These are phyloP conservation scores for Citrus sinensis DNA, from an alignment of 345 rosid genomes.

Conservation along the genomic window DVS_A1.0 CM039167.1:5915001-5915500, in stretches of 20 bases:
- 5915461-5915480: neutral
- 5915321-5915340: constrained; percentile 88
- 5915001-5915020: neutral
- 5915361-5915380: neutral
- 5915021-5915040: neutral
- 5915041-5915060: neutral
- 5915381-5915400: neutral
- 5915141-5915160: constrained; percentile 84
- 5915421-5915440: too few relatives aligned
- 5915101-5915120: neutral
- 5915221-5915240: neutral
- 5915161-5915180: constrained; percentile 97
- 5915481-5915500: neutral
- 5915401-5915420: neutral
- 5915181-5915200: constrained; percentile 87
- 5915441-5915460: neutral
- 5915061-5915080: neutral
- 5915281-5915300: constrained; percentile 35
- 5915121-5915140: constrained; percentile 50
- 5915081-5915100: neutral
- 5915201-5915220: constrained; percentile 58
- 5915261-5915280: constrained; percentile 3
- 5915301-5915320: constrained; percentile 80
- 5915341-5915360: constrained; percentile 1
- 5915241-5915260: neutral